Evolutionary conservation across 805 yeast species (phyloP), one percentile per base, ranked within the genome.

Genomic region (Spathaspora arborariae): DNA sequence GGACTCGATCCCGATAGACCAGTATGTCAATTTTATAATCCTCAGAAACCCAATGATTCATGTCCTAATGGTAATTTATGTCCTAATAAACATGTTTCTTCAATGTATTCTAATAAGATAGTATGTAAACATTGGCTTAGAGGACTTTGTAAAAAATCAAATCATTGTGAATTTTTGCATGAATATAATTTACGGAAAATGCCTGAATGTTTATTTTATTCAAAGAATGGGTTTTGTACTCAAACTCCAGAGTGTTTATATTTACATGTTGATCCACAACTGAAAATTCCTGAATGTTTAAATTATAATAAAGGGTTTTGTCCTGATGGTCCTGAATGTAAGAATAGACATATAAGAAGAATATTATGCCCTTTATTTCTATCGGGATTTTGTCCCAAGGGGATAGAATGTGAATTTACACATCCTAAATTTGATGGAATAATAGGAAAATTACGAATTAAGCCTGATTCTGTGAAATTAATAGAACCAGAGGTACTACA

Each of bases 81-180:
- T 62, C 91, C 91, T 18, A 83, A 88, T 67, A 87, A 90, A 59
- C 98, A 92, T 67, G 84, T 84, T 27, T 78, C 81, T 4, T 56
- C 74, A 16, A 70, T 70, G 74, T 71, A 65, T 56, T 65, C 61
- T 45, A 73, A 74, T 50, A 74, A 74, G 56, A 88, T 94, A 45
- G 99, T 94, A 4, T 94, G 99, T 64, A 92, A 94, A 74, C 97
- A 94, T 72, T 94, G 99, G 99, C 79, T 94, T 30, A 79, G 97
- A 54, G 99, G 99, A 0, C 77, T 94, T 30, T 94, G 99, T 68
- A 94, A 94, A 68, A 92, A 92, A 72, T 96, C 95, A 43, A 96
- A 90, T 56, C 88, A 88, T 54, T 94, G 99, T 66, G 99, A 94
- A 70, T 94, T 88, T 58, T 68, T 94, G 39, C 99, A 94, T 66